Evolutionary conservation across 768 basidiomycete species (phyloP).

Genomic region (Asterophora parasitica): DNA sequence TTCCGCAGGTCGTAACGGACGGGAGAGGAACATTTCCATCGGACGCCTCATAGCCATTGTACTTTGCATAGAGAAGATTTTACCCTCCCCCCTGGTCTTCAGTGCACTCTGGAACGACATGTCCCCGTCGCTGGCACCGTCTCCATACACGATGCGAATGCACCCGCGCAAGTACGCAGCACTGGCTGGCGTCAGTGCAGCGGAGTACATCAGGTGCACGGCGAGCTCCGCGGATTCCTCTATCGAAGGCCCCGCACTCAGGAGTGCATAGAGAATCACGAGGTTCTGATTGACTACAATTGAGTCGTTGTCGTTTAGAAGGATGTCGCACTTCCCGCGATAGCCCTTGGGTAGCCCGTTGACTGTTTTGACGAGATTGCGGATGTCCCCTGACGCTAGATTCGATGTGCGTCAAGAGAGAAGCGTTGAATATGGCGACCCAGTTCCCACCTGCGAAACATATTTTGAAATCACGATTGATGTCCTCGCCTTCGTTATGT

Average conservation of each 20-base stretch:
- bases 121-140: constrained; percentile 25
- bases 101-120: constrained; percentile 33
- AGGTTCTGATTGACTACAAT: constrained; percentile 36
- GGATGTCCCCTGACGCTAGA: constrained; percentile 30
- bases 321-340: constrained; percentile 31
- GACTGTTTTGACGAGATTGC: constrained; percentile 30
- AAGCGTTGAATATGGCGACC: no score
- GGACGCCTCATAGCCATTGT: constrained; percentile 32
- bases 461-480: constrained; percentile 26
- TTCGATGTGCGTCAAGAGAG: constrained; percentile 5
- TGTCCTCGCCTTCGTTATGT: constrained; percentile 32
- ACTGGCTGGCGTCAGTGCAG: constrained; percentile 28
- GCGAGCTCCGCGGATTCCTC: constrained; percentile 40
- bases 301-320: constrained; percentile 35
- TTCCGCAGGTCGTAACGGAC: constrained; percentile 17
- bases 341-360: constrained; percentile 34
- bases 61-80: constrained; percentile 33
- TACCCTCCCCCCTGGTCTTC: constrained; percentile 30
- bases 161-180: constrained; percentile 33
- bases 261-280: constrained; percentile 32
- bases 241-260: constrained; percentile 33
- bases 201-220: constrained; percentile 39
- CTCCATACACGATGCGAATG: constrained; percentile 30
- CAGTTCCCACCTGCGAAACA: constrained; percentile 15
- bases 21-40: constrained; percentile 31